Base-by-base conservation (phyloP, 192 early-diverging fungal species). In the Linnemannia schmuckeri region DNA sequence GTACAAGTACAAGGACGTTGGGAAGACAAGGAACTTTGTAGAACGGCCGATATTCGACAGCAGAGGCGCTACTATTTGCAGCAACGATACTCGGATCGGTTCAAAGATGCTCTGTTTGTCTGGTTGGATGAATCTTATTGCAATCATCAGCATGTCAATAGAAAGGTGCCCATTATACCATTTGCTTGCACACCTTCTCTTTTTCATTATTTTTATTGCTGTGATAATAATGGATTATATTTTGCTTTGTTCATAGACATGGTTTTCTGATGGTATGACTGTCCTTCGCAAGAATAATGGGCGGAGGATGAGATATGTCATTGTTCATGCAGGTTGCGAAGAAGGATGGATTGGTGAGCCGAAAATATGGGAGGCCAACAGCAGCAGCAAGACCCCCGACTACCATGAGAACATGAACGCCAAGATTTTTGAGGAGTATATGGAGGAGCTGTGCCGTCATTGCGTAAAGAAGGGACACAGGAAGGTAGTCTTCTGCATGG, bases 401-500 rank as follows among this genome's bases (percentile, higher is more conserved):
- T 74, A 74, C 30, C 72, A 80, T 44, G 54, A 74, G n/a, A 80
- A 74, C 41, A 80, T 80, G 79, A 80, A 80, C 10, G 55, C 57
- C 12, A 47, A 40, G 3, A 63, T 63, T 6, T 74, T 80, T 46
- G 57, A 74, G 22, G 44, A 74, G 9, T 80, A 80, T 20, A 74
- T 74, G 71, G 71, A 80, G n/a, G 41, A 57, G 10, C 40, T 80
- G 46, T 73, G 70, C 30, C 1, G 12, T 0, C 55, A 44, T 47
- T 74, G 73, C 79, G 41, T 20, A 27, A 24, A 47, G 30, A 46
- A 55, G 42, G 73, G 72, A 9, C 41, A 74, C 49, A 54, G 7
- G 44, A 46, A 70, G 73, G 63, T 81, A 37, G 73, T 81, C 27
- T 81, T 81, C 63, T 74, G 79, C 73, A 68, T 81, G 79, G 79